Base-by-base conservation (phyloP, 1,284 basidiomycete genomes). In the Sporisorium exsertum region DNA sequence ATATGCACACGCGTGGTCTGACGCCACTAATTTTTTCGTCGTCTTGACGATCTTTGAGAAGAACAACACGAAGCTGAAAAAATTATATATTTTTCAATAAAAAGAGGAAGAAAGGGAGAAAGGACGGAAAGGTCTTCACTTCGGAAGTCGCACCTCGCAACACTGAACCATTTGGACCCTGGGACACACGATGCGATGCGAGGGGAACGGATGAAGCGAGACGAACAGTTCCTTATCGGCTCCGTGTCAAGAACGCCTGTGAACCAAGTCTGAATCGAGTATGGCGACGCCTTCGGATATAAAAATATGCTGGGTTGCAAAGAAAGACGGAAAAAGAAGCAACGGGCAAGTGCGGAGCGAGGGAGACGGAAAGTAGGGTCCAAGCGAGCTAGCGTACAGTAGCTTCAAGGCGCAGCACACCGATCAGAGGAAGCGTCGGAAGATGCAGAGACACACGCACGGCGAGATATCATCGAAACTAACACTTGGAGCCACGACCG, bases 1-100 rank as follows among this genome's bases (percentile, higher is more conserved):
- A n/a, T 27, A 42, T 43, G 35, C 42, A 26, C 46, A 69, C 58
- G 62, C 67, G 58, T 70, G 67, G 58, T 47, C 56, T 58, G 57
- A 68, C 65, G 55, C 65, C 54, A 52, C 12, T 26, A 45, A 42
- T 58, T 45, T 57, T 16, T 22, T n/a, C 32, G 52, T 24, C n/a
- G 40, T 45, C n/a, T n/a, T 15, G 58, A 47, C 42, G 59, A 54
- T 58, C 57, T 50, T 50, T 58, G 47, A 51, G 47, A 58, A 58
- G 57, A 58, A 37, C 33, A 29, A 16, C 47, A 16, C 13, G 47
- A 46, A 5, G 33, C 33, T 35, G 6, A 51, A 32, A 22, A 20
- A n/a, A 50, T 18, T 13, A 33, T 49, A 6, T 9, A 29, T 45
- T 22, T 46, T 52, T 26, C 27, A 57, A 49, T 32, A n/a, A n/a